Evolutionary conservation across 2,329 filamentous ascomycete genomes (phyloP), one percentile per base, ranked within the genome.

Genomic region (Alternaria sp.): DNA sequence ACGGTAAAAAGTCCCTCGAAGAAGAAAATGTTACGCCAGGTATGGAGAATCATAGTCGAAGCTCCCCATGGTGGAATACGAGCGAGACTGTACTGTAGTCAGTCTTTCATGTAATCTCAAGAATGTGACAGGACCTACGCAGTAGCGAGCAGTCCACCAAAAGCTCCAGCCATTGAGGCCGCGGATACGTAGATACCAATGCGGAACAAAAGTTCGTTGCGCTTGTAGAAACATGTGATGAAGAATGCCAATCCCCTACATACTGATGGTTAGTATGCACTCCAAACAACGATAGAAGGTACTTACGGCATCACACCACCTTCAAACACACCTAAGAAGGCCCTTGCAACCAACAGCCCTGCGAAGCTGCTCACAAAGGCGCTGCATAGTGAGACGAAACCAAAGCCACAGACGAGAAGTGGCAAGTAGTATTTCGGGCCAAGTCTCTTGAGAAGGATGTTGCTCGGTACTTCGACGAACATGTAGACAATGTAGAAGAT

Each of bases 401-500:
- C 87, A 62, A 88, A 89, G 6, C 84, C 83, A 52, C 84, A 79
- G 9, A 88, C 85, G 9, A 88, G 81, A 25, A 84, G 76, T 1
- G 86, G 85, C 11, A 89, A 83, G 62, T 77, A 88, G 67, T 79
- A 85, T 50, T 84, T 83, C 1, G 85, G 83, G 1, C 86, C 85
- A 58, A 87, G 73, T 23, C 77, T 80, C 77, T 88, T 88, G 49
- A 88, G 79, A 5, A 87, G 49, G 61, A 87, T 82, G 70, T 88
- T 87, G 72, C 83, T 85, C 3, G 86, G 86, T 0, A 88, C 81
- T 70, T 88, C 86, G 62, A 87, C 80, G 26, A 85, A 75, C 56
- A 87, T 80, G 75, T 88, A 88, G 59, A 85, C 73, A 62, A 88
- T 84, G 77, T 87, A 88, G 79, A 88, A 87, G 62, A 87, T 83